These are phyloP conservation scores for Phytopythium vexans DNA, from an alignment of 352 stramenopile species.

Conservation along the genomic window DNA sequence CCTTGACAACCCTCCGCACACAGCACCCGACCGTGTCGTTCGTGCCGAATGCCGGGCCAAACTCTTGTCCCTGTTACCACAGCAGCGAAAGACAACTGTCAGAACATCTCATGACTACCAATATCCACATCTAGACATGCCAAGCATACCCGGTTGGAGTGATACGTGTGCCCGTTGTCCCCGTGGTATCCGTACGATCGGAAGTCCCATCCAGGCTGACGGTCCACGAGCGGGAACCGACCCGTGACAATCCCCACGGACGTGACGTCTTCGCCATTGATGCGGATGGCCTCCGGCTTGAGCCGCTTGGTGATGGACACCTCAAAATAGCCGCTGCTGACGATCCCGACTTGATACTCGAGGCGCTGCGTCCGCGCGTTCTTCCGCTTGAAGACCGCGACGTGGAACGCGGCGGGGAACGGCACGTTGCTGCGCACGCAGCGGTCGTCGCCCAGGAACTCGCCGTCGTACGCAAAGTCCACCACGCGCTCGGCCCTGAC, in stretches of 20 bases:
- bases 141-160: conserved; percentile 18
- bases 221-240: conserved; percentile 50
- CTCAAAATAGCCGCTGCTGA: conserved; percentile 33
- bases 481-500: conserved; percentile 14
- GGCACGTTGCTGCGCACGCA: conserved; percentile 26
- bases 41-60: conserved; percentile 21
- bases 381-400: conserved; percentile 29
- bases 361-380: conserved; percentile 11
- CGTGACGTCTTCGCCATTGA: conserved; percentile 38
- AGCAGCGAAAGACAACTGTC: no score
- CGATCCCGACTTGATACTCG: conserved; percentile 29
- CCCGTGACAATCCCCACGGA: conserved; percentile 52
- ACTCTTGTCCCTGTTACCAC: conserved; percentile 13
- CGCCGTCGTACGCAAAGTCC: conserved; percentile 24
- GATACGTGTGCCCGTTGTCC: conserved; percentile 69
- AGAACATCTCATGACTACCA: no score
- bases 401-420: conserved; percentile 30
- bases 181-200: conserved; percentile 75
- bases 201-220: conserved; percentile 66
- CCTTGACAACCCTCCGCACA: conserved; percentile 16
- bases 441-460: conserved; percentile 29
- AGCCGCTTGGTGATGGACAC: conserved; percentile 26
- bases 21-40: conserved; percentile 30
- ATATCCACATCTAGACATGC: not conserved
- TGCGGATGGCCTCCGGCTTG: conserved; percentile 19